Conservation (phyloP, 371 early-diverging fungal genomes). For the Rhizopus delemar region DNA sequence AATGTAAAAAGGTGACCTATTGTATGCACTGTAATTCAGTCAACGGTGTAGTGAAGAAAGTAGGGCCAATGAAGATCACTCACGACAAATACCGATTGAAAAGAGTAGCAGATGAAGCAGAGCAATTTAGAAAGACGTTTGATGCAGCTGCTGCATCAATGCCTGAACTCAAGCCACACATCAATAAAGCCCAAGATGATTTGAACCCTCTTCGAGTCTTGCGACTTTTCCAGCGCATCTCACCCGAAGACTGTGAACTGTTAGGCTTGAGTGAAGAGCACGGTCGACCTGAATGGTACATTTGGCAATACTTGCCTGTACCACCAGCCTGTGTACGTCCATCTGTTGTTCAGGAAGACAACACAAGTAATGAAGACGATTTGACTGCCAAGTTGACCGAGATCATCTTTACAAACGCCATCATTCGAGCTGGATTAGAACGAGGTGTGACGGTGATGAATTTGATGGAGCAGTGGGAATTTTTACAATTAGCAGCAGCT, state of each 20-base stretch:
- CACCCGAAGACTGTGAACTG: slow-evolving; percentile 93
- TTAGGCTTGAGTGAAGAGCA: slow-evolving; percentile 86
- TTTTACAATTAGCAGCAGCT: slow-evolving; percentile 92
- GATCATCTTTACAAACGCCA: slow-evolving; percentile 92
- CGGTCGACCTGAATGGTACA: slow-evolving; percentile 89
- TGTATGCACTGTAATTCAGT: slow-evolving; percentile 87
- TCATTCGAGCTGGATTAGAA: slow-evolving; percentile 82
- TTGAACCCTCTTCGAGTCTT: slow-evolving; percentile 90
- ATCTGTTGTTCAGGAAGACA: slow-evolving; percentile 92
- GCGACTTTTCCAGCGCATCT: slow-evolving; percentile 84
- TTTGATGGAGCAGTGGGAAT: slow-evolving; percentile 98
- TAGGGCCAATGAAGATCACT: slow-evolving; percentile 93
- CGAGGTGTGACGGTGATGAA: slow-evolving; percentile 79
- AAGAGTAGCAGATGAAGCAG: slow-evolving; percentile 74
- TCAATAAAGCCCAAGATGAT: slow-evolving; percentile 91
- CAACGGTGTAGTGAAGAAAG: slow-evolving; percentile 96
- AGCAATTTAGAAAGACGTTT: slow-evolving; percentile 74
- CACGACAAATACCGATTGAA: slow-evolving; percentile 92
- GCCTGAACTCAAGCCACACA: slow-evolving; percentile 76
- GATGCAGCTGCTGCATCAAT: slow-evolving; percentile 69
- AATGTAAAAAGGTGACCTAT: slow-evolving; percentile 86
- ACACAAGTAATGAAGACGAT: slow-evolving; percentile 97
- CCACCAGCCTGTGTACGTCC: slow-evolving; percentile 99
- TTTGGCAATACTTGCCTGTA: slow-evolving; percentile 94
- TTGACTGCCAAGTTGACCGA: slow-evolving; percentile 98